phyloP scores from a whole-genome alignment of 2,329 filamentous ascomycete species.

The Fusarium sp. region DNA sequence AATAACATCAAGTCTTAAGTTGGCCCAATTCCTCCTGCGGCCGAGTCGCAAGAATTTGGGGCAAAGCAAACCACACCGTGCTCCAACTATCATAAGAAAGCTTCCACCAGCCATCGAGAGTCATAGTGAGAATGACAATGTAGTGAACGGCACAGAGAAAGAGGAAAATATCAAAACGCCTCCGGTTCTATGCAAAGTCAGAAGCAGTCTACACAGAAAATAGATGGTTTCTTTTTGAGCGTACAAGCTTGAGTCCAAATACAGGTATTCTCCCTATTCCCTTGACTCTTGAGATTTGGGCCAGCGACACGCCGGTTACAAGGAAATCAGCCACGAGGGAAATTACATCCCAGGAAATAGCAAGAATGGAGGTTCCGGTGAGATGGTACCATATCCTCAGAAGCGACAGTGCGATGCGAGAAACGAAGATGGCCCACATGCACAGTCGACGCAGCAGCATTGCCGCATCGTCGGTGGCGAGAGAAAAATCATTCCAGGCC shows the following conservation, averaged over 20 bases:
- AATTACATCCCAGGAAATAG: not conserved
- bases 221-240: not conserved
- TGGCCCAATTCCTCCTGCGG: not conserved
- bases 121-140: not conserved
- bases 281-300: not conserved
- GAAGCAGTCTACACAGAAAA: not conserved
- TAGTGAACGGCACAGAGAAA: not conserved
- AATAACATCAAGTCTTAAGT: not conserved
- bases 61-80: not conserved
- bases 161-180: not conserved
- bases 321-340: not conserved
- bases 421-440: not conserved
- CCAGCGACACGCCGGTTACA: not conserved
- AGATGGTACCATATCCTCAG: not conserved
- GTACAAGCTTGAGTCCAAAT: not conserved
- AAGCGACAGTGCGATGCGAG: not conserved
- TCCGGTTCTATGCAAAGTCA: not conserved
- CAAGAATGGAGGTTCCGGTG: not conserved
- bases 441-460: not conserved
- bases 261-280: not conserved
- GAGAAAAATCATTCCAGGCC: not conserved
- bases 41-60: not conserved
- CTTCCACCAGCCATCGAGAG: not conserved
- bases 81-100: not conserved
- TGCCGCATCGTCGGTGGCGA: not conserved